These are phyloP conservation scores for Phytopythium delawarense DNA, from an alignment of 352 stramenopile species.

Conservation along the genomic window DNA sequence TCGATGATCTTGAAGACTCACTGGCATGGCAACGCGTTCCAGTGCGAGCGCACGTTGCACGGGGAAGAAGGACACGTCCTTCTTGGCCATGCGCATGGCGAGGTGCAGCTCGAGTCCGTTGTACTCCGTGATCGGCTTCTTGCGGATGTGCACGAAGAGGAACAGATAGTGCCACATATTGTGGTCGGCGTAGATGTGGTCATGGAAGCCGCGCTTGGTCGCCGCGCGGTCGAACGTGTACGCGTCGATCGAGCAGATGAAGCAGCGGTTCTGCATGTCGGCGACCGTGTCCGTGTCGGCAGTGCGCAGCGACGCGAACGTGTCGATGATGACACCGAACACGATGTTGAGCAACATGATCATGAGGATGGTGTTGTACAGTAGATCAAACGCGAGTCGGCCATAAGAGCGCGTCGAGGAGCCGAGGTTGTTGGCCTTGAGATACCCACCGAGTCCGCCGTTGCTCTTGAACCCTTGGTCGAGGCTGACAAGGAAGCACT, in stretches of 20 bases:
- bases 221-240: constrained; percentile 64
- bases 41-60: constrained; percentile 55
- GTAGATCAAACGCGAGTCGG: constrained; percentile 53
- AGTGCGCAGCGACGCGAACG: constrained; percentile 64
- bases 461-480: constrained; percentile 71
- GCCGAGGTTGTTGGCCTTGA: constrained; percentile 36
- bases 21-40: constrained; percentile 13
- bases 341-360: constrained; percentile 75
- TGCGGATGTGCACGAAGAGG: constrained; percentile 75
- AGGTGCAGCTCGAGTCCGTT: constrained; percentile 77
- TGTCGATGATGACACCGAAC: constrained; percentile 82
- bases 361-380: constrained; percentile 70
- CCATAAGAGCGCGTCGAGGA: constrained; percentile 35
- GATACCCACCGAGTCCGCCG: constrained; percentile 49
- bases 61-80: constrained; percentile 75
- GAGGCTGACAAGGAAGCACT: constrained; percentile 69
- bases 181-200: constrained; percentile 72
- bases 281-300: constrained; percentile 59
- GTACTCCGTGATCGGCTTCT: constrained; percentile 76
- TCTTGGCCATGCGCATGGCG: constrained; percentile 72
- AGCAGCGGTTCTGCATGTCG: constrained; percentile 70
- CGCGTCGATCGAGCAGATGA: constrained; percentile 78
- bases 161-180: constrained; percentile 85
- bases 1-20: not conserved
- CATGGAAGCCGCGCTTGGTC: constrained; percentile 65